Conservation (phyloP, 306 rosid species). For the Trichosanthes truncata region DNA sequence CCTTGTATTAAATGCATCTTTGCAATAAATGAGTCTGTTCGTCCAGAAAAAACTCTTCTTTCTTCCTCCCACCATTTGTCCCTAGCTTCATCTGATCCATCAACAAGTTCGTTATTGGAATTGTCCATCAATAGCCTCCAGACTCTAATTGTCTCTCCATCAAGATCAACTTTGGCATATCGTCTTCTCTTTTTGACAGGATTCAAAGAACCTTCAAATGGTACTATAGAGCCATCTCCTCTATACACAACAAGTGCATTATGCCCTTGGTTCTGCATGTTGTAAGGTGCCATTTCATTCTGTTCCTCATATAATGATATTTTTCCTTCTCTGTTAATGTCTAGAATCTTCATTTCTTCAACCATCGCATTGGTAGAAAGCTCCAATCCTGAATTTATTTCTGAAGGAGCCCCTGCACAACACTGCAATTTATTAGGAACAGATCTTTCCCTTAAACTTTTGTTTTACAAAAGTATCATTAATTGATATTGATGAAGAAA, state of each 20-base stretch:
- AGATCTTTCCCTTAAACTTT: background rate
- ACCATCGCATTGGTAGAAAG: conserved; percentile 27
- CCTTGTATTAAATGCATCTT: conserved; percentile 28
- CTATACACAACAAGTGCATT: conserved; percentile 32
- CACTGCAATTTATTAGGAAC: background rate
- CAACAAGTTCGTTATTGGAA: conserved; percentile 67
- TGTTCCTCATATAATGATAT: conserved; percentile 24
- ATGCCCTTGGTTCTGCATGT: conserved; percentile 25
- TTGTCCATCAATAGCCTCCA: conserved; percentile 81
- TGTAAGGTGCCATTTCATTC: conserved; percentile 38
- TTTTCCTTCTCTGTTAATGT: conserved; percentile 40
- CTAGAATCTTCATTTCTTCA: conserved; percentile 34
- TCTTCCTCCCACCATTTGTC: conserved; percentile 26
- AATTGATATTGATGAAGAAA: background rate
- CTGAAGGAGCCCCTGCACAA: conserved; percentile 31
- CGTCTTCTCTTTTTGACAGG: conserved; percentile 55
- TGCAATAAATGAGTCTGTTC: conserved; percentile 20
- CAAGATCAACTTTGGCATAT: conserved; percentile 82
- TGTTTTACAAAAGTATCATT: background rate
- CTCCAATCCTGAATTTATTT: conserved; percentile 12
- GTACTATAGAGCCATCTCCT: conserved; percentile 45
- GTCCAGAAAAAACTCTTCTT: conserved; percentile 15
- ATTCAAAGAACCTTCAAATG: conserved; percentile 26
- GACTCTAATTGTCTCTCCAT: conserved; percentile 76
- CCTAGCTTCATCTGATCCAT: conserved; percentile 39